Evolutionary conservation across 306 rosid genomes (phyloP), one percentile per base, ranked within the genome.

Genomic region (Comarum palustre): DNA sequence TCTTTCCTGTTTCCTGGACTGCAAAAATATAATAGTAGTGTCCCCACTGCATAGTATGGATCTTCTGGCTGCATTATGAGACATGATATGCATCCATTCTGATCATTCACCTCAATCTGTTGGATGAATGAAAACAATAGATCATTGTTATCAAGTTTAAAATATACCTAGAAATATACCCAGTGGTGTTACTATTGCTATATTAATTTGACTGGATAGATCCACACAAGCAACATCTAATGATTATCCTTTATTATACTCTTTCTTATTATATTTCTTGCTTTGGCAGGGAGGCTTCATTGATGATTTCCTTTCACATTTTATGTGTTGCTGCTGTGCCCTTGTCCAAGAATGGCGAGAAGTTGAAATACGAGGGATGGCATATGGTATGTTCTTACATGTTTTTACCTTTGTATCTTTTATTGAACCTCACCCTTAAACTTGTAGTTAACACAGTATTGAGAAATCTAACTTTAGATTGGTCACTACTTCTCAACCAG

Each of bases 281-380:
- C 78, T 48, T 65, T 78, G 73, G 31, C 82, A 91, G 97, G 99
- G 99, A 36, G 97, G 97, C 61, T 88, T 76, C 66, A 31, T 91
- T 72, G 99, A 95, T 72, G 99, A 95, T 78, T 95, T 95, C 79
- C 97, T 90, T 66, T 91, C 99, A 10, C 99, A 95, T 84, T 80
- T 95, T 71, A 86, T 95, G 96, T 95, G 99, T 67, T 95, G 96
- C 91, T 95, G 96, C 79, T 91, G 99, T 59, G 99, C 99, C 66
- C 96, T 95, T 73, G 97, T 95, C 81, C 99, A 95, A 95, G 99
- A 95, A 84, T 95, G 93, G 96, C 89, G 99, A 78, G 99, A 95
- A 87, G 92, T 95, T 10, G 90, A 95, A 86, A 87, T 95, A 71
- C 96, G 97, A 8, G 97, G 96, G 63, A 29, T 72, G 61, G 36